Evolutionary conservation across 208 protist species (phyloP).

Genomic region (Leishmania gerbilli): DNA sequence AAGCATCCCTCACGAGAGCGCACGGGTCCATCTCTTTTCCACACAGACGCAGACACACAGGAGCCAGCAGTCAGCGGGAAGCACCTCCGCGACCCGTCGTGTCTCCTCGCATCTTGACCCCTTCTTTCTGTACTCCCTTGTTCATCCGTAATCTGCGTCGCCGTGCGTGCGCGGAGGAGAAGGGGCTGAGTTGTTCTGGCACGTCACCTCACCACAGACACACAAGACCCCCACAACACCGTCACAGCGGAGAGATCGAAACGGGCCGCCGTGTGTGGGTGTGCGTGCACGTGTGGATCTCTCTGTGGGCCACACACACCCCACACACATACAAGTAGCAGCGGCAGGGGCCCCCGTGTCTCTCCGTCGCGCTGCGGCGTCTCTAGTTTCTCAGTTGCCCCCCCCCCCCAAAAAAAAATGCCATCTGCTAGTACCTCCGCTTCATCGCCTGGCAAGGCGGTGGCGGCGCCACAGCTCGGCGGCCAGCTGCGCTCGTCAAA

Average conservation of each 20-base stretch:
- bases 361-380: background rate
- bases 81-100: background rate
- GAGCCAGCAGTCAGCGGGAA: background rate
- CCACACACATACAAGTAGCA: background rate
- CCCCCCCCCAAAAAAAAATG: background rate
- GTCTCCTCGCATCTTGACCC: background rate
- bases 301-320: background rate
- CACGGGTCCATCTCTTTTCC: background rate
- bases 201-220: background rate
- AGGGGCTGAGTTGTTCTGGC: background rate
- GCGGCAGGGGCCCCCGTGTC: background rate
- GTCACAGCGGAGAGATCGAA: background rate
- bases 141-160: background rate
- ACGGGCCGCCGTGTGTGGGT: background rate
- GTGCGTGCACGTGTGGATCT: background rate
- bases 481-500: slow-evolving; percentile 34
- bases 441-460: background rate
- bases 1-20: background rate
- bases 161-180: background rate
- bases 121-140: background rate
- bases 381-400: background rate
- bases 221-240: background rate
- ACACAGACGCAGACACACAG: background rate
- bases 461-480: slow-evolving; percentile 12
- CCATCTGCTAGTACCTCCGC: slow-evolving; percentile 2